These are phyloP conservation scores for Phaseolus lunatus DNA, from an alignment of 306 rosid genomes.

Conservation along the genomic window DNA sequence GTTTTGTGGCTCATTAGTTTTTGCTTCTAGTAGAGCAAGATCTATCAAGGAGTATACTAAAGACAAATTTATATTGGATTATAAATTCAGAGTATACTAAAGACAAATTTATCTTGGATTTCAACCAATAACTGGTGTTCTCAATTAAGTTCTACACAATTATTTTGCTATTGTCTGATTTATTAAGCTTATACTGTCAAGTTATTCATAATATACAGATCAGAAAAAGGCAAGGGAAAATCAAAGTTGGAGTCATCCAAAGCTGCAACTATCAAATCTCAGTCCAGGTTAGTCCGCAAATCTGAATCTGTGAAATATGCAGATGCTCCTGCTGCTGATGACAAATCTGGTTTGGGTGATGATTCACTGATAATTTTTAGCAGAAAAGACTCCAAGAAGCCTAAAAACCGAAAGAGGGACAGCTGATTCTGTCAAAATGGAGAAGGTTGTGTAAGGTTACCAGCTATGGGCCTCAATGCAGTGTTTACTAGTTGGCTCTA, in stretches of 20 bases:
- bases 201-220: constrained; percentile 54
- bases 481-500: constrained; percentile 32
- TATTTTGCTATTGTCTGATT: background rate
- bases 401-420: constrained; percentile 37
- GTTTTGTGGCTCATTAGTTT: background rate
- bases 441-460: constrained; percentile 31
- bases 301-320: constrained; percentile 35
- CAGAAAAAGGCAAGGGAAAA: constrained; percentile 44
- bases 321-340: constrained; percentile 22
- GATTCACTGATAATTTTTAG: constrained; percentile 28
- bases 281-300: constrained; percentile 48
- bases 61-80: no score
- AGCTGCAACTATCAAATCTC: constrained; percentile 33
- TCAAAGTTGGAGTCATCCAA: constrained; percentile 39
- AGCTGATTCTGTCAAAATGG: constrained; percentile 33
- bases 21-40: constrained; percentile 12
- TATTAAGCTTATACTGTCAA: constrained; percentile 22
- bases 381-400: constrained; percentile 30
- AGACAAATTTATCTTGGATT: constrained; percentile 11
- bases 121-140: constrained; percentile 8
- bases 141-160: background rate
- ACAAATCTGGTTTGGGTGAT: constrained; percentile 25
- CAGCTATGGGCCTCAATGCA: constrained; percentile 34
- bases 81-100: no score
- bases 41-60: background rate